These are phyloP conservation scores for Fusarium sp. DNA, from an alignment of 2,329 filamentous ascomycete species.

Conservation along the genomic window DNA sequence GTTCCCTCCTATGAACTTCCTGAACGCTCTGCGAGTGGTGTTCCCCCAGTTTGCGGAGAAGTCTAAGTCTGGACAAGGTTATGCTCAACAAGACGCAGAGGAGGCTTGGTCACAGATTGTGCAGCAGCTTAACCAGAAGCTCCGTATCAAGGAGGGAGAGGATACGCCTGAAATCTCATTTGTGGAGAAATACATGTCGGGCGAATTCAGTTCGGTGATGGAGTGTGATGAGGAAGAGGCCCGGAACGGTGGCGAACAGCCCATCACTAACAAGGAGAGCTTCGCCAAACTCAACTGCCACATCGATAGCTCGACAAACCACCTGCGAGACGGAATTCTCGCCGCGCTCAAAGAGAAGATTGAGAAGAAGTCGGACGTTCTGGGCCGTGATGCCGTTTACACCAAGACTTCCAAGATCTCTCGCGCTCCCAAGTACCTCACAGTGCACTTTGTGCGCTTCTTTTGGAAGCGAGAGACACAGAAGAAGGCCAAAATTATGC, in stretches of 20 bases:
- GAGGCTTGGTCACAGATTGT: slow-evolving; percentile 98
- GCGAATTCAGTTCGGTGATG: slow-evolving; percentile 82
- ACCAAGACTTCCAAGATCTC: slow-evolving; percentile 94
- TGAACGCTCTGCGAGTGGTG: slow-evolving; percentile 81
- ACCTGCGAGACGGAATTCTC: slow-evolving; percentile 88
- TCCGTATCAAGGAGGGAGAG: slow-evolving; percentile 73
- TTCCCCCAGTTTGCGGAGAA: slow-evolving; percentile 96
- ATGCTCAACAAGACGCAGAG: slow-evolving; percentile 98
- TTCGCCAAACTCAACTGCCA: slow-evolving; percentile 98
- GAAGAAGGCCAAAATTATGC: slow-evolving; percentile 99
- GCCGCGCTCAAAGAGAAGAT: slow-evolving; percentile 89
- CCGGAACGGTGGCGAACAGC: slow-evolving; percentile 79
- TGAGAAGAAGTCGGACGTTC: slow-evolving; percentile 85
- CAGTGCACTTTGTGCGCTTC: slow-evolving; percentile 97
- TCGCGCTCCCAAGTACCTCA: slow-evolving; percentile 92
- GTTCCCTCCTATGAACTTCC: slow-evolving; percentile 86
- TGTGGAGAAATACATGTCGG: slow-evolving; percentile 91
- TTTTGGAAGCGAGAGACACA: slow-evolving; percentile 96
- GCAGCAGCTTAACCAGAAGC: slow-evolving; percentile 82
- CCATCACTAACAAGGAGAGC: slow-evolving; percentile 76
- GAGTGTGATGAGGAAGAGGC: slow-evolving; percentile 88
- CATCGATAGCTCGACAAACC: slow-evolving; percentile 89
- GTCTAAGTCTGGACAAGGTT: slow-evolving; percentile 85
- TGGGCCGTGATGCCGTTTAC: slow-evolving; percentile 85
- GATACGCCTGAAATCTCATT: slow-evolving; percentile 74